Evolutionary conservation across 1,284 basidiomycete genomes (phyloP), one percentile per base, ranked within the genome.

Genomic region (Pyrrhoderma lamaoense): DNA sequence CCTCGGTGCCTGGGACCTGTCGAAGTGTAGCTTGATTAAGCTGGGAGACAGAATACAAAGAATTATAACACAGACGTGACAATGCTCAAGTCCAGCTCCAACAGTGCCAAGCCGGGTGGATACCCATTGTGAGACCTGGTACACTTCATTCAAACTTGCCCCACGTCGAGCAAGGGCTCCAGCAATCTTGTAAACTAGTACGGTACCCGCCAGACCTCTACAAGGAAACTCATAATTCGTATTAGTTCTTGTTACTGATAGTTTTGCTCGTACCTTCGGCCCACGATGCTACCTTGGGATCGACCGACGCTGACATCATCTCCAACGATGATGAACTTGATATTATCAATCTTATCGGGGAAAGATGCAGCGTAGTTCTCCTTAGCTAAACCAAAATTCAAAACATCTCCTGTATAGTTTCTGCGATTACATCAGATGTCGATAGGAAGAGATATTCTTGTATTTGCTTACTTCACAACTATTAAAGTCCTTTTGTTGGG

Each of bases 331-430:
- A 95, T 71, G 56, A 96, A 89, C 59, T 80, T 84, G 60, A 93
- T 79, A 27, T 75, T 72, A 45, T 83, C 72, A 0, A 79, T 73
- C 59, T 81, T 84, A 19, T 78, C 75, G 0, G 86, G 81, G 56
- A 89, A 79, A 34, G 74, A 69, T 0, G 88, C 83, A 2, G 84
- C 77, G 60, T 85, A 85, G 56, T 90, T 85, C 64, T 97, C 93
- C 57, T 85, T 90, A 2, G 92, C 92, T 5, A 97, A 76, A 40
- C 93, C 93, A 61, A 97, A 96, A 64, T 94, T 92, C 46, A 97
- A 77, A 13, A 94, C 81, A 61, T 96, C 92, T 23, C 91, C 90
- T 0, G 91, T 93, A 63, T 90, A 90, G 59, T 89, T 89, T 62
- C 84, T 88, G 38, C 7, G 8, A 14, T 16, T n/a, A 8, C 38